Percentiles rank a stretch among this genome's conserved stretches.
Conservation (phyloP, 164 flowering plant genomes). For the Stephania japonica region DNA sequence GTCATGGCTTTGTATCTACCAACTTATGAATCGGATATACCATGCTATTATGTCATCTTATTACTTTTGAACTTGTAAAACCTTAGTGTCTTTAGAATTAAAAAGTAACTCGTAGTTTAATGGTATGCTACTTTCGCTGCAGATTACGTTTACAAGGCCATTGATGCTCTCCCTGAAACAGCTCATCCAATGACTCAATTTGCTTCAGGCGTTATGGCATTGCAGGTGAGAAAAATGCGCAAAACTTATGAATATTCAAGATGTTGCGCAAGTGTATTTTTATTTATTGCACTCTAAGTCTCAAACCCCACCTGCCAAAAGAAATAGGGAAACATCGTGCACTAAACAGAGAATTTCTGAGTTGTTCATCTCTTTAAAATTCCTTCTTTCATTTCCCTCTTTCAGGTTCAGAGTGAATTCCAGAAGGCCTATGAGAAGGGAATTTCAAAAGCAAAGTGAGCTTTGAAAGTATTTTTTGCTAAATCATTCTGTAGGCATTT, state of each 20-base stretch:
- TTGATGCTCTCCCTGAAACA: conserved; percentile 67
- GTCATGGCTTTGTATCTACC: not conserved
- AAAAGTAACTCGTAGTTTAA: not conserved
- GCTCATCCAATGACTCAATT: conserved; percentile 99
- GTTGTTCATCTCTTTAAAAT: not conserved
- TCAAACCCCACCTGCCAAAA: not conserved
- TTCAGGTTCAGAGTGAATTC: conserved; percentile 93
- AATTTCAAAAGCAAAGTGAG: conserved; percentile 77
- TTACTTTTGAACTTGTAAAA: not conserved
- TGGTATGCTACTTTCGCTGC: conserved; percentile 25
- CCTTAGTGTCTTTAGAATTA: not conserved
- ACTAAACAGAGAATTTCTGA: not conserved
- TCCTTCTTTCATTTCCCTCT: conserved; percentile 8
- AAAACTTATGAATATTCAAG: not conserved
- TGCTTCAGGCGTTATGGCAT: conserved; percentile 92
- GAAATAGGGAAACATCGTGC: not conserved
- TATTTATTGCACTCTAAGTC: not conserved
- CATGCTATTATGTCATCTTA: not conserved
- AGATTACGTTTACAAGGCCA: conserved; percentile 83
- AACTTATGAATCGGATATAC: not conserved
- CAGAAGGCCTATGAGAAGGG: conserved; percentile 97
- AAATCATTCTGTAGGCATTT: not conserved
- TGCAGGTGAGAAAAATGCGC: conserved; percentile 57
- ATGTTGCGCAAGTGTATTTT: not conserved
- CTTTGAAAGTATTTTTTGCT: not conserved